Conservation (phyloP, 1,284 basidiomycete species). For the Cutaneotrichosporon sp. region DNA sequence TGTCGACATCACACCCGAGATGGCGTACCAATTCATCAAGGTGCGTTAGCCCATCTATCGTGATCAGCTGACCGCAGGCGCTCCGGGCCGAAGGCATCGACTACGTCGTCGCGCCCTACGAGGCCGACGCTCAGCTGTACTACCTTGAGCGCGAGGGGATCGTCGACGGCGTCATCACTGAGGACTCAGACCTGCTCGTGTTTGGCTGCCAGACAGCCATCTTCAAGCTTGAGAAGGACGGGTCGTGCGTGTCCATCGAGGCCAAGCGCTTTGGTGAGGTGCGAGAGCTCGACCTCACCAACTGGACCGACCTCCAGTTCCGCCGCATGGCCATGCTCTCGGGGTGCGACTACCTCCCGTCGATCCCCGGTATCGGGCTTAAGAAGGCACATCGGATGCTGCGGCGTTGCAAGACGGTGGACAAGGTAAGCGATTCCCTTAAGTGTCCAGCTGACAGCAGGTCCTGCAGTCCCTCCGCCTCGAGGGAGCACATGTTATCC, state of each 20-base stretch:
- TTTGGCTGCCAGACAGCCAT: slow-evolving; percentile 79
- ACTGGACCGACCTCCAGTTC: slow-evolving; percentile 88
- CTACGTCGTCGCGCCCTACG: slow-evolving; percentile 96
- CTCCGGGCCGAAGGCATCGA: slow-evolving; percentile 72
- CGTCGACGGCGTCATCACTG: slow-evolving; percentile 91
- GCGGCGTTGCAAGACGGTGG: slow-evolving; percentile 78
- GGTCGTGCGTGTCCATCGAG: slow-evolving; percentile 75
- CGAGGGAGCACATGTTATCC: slow-evolving; percentile 82
- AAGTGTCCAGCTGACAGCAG: slow-evolving; percentile 29
- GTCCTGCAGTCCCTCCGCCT: slow-evolving; percentile 70
- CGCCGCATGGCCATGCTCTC: slow-evolving; percentile 94
- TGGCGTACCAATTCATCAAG: slow-evolving; percentile 98
- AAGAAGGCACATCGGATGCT: slow-evolving; percentile 89
- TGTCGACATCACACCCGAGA: slow-evolving; percentile 92
- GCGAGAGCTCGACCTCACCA: slow-evolving; percentile 71
- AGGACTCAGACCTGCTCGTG: slow-evolving; percentile 96
- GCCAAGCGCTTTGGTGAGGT: slow-evolving; percentile 73
- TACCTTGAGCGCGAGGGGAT: slow-evolving; percentile 80
- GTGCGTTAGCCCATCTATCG: slow-evolving; percentile 53
- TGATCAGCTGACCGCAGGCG: slow-evolving; percentile 59
- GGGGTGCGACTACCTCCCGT: slow-evolving; percentile 97
- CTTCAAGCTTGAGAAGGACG: slow-evolving; percentile 81
- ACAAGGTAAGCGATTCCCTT: slow-evolving; percentile 60
- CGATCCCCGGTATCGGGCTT: slow-evolving; percentile 90
- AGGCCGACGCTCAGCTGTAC: slow-evolving; percentile 96